Evolutionary conservation across 257 asterid genomes (phyloP).

Genomic region (Gynochthodes officinalis): DNA sequence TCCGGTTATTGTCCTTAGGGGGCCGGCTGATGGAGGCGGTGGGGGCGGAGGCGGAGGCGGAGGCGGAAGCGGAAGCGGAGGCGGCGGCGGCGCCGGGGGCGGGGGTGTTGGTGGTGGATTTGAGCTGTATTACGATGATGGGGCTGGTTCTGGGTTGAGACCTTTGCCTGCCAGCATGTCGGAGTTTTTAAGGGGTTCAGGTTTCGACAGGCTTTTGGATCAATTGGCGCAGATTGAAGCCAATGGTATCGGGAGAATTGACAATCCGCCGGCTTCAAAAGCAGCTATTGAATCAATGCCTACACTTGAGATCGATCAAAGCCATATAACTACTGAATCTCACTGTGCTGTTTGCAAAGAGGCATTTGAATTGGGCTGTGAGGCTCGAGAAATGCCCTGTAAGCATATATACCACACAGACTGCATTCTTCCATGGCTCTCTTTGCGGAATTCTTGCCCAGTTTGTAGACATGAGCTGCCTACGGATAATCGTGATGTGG

Average conservation of each 20-base stretch:
- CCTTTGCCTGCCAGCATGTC: constrained; percentile 26
- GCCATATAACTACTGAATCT: constrained; percentile 15
- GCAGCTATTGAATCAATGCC: constrained; percentile 27
- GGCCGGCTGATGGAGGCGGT: constrained; percentile 10
- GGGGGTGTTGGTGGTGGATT: constrained; percentile 18
- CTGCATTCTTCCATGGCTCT: constrained; percentile 25
- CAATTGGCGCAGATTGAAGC: constrained; percentile 24
- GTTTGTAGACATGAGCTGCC: constrained; percentile 23
- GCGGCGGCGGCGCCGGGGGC: background rate
- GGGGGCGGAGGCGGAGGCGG: background rate
- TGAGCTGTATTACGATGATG: constrained; percentile 26
- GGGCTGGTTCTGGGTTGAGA: constrained; percentile 23
- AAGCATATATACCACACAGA: constrained; percentile 23
- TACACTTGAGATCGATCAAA: constrained; percentile 2
- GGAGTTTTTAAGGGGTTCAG: constrained; percentile 22
- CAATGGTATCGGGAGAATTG: constrained; percentile 18
- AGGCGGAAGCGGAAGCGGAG: constrained; percentile 3
- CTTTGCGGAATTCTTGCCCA: constrained; percentile 24
- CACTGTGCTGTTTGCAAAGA: constrained; percentile 27
- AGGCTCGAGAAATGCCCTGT: constrained; percentile 26
- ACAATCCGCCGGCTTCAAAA: constrained; percentile 24
- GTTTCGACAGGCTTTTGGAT: constrained; percentile 24
- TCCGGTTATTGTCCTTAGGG: constrained; percentile 23
- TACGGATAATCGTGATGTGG: constrained; percentile 5
- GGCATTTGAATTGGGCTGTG: constrained; percentile 13